These are phyloP conservation scores for Hymenoscyphus repandus DNA, from an alignment of 2,329 filamentous ascomycete species.

Conservation along the genomic window DNA sequence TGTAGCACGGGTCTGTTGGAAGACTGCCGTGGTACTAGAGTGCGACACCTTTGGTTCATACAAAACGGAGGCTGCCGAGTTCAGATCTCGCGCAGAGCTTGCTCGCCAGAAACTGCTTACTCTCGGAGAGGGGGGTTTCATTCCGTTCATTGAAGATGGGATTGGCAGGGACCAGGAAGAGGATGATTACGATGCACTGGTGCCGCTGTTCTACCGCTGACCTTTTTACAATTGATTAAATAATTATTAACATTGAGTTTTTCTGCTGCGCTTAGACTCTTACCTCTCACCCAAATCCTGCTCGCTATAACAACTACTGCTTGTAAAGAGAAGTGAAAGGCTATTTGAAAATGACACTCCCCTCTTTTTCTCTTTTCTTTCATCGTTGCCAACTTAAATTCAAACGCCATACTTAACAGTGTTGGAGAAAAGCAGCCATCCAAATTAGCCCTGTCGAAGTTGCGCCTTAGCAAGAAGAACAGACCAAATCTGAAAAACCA, in stretches of 20 bases:
- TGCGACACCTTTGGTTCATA: constrained; percentile 15
- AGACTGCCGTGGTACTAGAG: constrained; percentile 17
- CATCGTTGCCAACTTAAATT: too few relatives aligned
- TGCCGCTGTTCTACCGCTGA: constrained; percentile 13
- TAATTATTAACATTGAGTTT: too few relatives aligned
- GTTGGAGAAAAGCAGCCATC: too few relatives aligned
- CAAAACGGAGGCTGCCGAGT: constrained; percentile 9
- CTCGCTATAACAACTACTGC: too few relatives aligned
- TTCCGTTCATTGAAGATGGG: constrained; percentile 30
- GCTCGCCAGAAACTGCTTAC: constrained; percentile 11
- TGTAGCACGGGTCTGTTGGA: constrained; percentile 22
- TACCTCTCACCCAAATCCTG: too few relatives aligned
- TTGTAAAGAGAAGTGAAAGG: too few relatives aligned
- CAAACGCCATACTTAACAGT: too few relatives aligned
- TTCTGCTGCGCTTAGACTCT: too few relatives aligned
- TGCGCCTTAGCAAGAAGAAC: background rate
- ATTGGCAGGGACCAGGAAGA: constrained; percentile 13
- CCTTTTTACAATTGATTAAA: too few relatives aligned
- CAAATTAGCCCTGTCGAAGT: background rate
- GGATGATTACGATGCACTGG: constrained; percentile 16
- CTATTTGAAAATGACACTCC: too few relatives aligned
- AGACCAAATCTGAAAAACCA: background rate
- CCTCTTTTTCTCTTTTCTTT: too few relatives aligned
- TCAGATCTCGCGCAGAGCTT: constrained; percentile 17
- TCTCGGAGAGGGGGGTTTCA: constrained; percentile 31